Base-by-base conservation (phyloP, 164 flowering plant species). In the Malania oleifera region DNA sequence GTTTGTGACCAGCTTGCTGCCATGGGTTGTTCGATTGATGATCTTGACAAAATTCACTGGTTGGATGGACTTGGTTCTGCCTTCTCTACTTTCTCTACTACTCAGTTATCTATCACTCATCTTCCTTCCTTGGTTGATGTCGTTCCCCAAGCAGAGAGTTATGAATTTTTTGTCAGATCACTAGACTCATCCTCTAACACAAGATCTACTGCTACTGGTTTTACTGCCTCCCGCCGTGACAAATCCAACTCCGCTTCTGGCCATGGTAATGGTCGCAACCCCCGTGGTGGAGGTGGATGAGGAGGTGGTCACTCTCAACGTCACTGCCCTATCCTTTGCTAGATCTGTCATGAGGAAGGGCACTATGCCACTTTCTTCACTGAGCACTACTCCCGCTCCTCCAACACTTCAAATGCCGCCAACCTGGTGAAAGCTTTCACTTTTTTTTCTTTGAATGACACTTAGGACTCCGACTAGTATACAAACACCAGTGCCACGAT, bases 321-420 rank as follows among this genome's bases (percentile, higher is more conserved):
- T 20, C 4, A 44, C 15, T 13, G 48, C 23, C 48, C 48, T 14
- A 44, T 44, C 23, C 48, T 4, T 44, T 44, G 48, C 23, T 20
- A 44, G 48, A 44, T 44, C 23, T 44, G 48, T 44, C 48, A 13
- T 44, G 48, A 13, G 5, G 48, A 44, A 44, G 48, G 48, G 5
- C 48, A 44, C 23, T 44, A 5, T 13, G 15, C 48, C 23, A 5
- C 15, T 14, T 44, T 13, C 3, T 44, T 4, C 48, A 4, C 7
- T 5, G 48, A 44, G 19, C 48, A 13, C 15, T 44, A 44, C 15
- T 5, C 48, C 15, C 48, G 22, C 5, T 44, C 48, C 48, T 14
- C 48, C 5, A n/a, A n/a, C n/a, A n/a, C n/a, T n/a, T n/a, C n/a
- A n/a, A 44, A 44, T 44, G 48, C 48, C 12, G 48, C 48, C 48